Evolutionary conservation across 345 rosid species (phyloP).

Genomic region (Citrus glauca): DNA sequence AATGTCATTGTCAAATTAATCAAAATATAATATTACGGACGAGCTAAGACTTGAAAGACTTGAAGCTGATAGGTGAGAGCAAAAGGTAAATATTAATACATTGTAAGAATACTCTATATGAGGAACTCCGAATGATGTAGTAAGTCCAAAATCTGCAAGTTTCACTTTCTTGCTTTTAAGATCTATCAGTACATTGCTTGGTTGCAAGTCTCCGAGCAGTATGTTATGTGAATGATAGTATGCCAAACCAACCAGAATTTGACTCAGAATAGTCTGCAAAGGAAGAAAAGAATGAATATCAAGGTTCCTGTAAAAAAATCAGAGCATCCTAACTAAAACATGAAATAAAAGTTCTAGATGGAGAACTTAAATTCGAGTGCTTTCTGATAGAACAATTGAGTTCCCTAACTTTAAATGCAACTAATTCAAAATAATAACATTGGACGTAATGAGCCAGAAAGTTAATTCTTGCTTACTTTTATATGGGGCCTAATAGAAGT

Average conservation of each 20-base stretch:
- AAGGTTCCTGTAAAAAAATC: not conserved
- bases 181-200: conserved; percentile 46
- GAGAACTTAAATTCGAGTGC: too few relatives aligned
- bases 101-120: conserved; percentile 33
- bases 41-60: not conserved
- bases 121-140: conserved; percentile 37
- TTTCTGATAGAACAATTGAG: not conserved
- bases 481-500: not conserved
- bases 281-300: not conserved
- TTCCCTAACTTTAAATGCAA: not conserved
- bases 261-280: conserved; percentile 2
- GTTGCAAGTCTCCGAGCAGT: conserved; percentile 49
- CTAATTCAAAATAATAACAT: not conserved
- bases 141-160: conserved; percentile 56
- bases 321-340: too few relatives aligned
- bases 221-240: conserved; percentile 51
- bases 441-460: not conserved
- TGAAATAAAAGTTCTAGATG: too few relatives aligned
- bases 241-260: conserved; percentile 1
- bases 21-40: not conserved
- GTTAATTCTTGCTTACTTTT: not conserved
- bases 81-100: conserved; percentile 17
- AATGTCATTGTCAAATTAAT: not conserved
- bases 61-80: not conserved
- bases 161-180: conserved; percentile 34